Conservation (phyloP, 106 monocot genomes). For the Amphibolis antarctica region DNA sequence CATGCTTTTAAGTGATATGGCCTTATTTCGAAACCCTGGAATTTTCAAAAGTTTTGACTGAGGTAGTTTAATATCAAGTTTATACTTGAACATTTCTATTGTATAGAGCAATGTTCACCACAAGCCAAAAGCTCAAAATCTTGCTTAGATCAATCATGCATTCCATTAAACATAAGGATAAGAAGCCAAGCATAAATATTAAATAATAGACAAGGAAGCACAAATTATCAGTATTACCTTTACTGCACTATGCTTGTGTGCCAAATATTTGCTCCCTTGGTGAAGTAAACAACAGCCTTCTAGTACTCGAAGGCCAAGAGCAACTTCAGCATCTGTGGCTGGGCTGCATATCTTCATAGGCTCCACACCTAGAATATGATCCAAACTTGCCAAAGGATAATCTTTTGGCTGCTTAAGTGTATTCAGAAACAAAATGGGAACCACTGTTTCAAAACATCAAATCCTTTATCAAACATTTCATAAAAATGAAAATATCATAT, state of each 20-base stretch:
- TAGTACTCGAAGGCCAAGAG: constrained; percentile 90
- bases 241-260: constrained; percentile 56
- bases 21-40: too few relatives aligned
- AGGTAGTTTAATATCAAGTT: too few relatives aligned
- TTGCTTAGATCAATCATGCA: too few relatives aligned
- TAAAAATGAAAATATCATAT: too few relatives aligned
- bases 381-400: constrained; percentile 42
- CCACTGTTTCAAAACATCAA: constrained; percentile 44
- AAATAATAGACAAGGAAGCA: not conserved
- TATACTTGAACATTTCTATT: too few relatives aligned
- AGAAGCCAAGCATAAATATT: not conserved
- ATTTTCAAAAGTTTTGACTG: too few relatives aligned
- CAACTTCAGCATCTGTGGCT: constrained; percentile 64
- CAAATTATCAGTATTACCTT: constrained; percentile 33
- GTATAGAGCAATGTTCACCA: too few relatives aligned
- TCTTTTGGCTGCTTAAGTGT: constrained; percentile 50
- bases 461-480: not conserved
- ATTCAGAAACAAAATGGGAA: constrained; percentile 85
- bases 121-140: too few relatives aligned
- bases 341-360: constrained; percentile 83
- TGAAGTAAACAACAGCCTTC: constrained; percentile 93
- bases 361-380: constrained; percentile 70
- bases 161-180: too few relatives aligned
- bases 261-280: constrained; percentile 44
- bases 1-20: too few relatives aligned